A percentile compares a stretch with the other conserved stretches of the same genome.
These are phyloP conservation scores for Astragalus glycyphyllos DNA, from an alignment of 306 rosid species.

Conservation along the genomic window DNA sequence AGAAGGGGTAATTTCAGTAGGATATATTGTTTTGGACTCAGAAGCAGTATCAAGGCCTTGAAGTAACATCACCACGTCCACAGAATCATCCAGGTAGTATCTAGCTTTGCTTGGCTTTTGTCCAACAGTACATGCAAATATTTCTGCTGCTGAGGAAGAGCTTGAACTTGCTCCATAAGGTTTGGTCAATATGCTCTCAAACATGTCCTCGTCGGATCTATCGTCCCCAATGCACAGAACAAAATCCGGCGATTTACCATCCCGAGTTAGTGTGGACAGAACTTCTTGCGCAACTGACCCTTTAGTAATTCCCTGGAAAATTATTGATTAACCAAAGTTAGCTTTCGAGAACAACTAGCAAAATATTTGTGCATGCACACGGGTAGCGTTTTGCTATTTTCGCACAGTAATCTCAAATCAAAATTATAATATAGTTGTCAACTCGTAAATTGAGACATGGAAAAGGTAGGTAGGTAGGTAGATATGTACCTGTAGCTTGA, in stretches of 20 bases:
- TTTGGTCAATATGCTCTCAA: conserved; percentile 67
- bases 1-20: conserved; percentile 37
- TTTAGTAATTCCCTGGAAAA: conserved; percentile 51
- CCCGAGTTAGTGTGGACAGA: conserved; percentile 38
- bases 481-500: conserved; percentile 74
- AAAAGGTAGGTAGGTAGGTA: conserved; percentile 11
- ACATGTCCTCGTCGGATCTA: conserved; percentile 59
- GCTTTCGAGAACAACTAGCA: conserved; percentile 25
- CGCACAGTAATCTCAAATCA: too few relatives aligned
- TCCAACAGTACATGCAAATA: conserved; percentile 91
- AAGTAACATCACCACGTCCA: conserved; percentile 72
- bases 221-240: conserved; percentile 56
- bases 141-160: conserved; percentile 57
- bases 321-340: conserved; percentile 21
- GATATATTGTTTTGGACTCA: conserved; percentile 38
- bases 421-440: too few relatives aligned
- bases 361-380: too few relatives aligned
- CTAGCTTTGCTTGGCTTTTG: conserved; percentile 96
- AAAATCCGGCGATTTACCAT: conserved; percentile 44
- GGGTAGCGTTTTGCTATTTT: too few relatives aligned
- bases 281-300: conserved; percentile 49
- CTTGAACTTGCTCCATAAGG: conserved; percentile 40
- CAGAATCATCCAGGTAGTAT: conserved; percentile 79
- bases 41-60: conserved; percentile 59
- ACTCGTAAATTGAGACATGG: conserved; percentile 1